Percentiles rank a stretch among this genome's conserved stretches.
These are phyloP conservation scores for Halteria grandinella DNA, from an alignment of 73 alveolate species.

Conservation along the genomic window DNA sequence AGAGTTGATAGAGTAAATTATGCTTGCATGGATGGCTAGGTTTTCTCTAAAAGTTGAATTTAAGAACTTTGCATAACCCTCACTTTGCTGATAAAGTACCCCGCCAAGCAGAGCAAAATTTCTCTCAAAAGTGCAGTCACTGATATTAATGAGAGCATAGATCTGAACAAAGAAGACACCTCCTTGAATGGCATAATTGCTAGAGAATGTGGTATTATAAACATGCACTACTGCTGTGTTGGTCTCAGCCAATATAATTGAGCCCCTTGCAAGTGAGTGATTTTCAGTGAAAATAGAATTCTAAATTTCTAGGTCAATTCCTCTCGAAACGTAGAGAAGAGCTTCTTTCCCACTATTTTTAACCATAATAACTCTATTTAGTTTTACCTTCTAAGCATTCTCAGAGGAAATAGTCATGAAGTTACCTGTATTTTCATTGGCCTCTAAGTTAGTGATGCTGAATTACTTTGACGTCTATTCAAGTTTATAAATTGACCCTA, in stretches of 20 bases:
- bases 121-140: not conserved
- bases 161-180: slow-evolving; percentile 5
- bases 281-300: not conserved
- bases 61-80: not conserved
- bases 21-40: slow-evolving; percentile 1
- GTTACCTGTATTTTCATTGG: no score
- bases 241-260: slow-evolving; percentile 4
- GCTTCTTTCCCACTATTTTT: no score
- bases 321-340: no score
- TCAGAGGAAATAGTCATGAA: no score
- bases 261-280: slow-evolving; percentile 2
- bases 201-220: not conserved
- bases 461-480: no score
- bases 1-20: slow-evolving; percentile 8
- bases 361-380: no score
- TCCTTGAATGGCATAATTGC: slow-evolving; percentile 15
- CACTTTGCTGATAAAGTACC: slow-evolving; percentile 1
- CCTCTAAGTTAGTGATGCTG: no score
- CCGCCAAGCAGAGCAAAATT: slow-evolving; percentile 45
- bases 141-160: not conserved
- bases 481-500: no score
- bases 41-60: not conserved
- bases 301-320: not conserved
- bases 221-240: not conserved
- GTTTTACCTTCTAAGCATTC: no score